A percentile compares a stretch with the other conserved stretches of the same genome.
phyloP scores from a whole-genome alignment of 768 basidiomycete species.

The Pluteus cervinus region DNA sequence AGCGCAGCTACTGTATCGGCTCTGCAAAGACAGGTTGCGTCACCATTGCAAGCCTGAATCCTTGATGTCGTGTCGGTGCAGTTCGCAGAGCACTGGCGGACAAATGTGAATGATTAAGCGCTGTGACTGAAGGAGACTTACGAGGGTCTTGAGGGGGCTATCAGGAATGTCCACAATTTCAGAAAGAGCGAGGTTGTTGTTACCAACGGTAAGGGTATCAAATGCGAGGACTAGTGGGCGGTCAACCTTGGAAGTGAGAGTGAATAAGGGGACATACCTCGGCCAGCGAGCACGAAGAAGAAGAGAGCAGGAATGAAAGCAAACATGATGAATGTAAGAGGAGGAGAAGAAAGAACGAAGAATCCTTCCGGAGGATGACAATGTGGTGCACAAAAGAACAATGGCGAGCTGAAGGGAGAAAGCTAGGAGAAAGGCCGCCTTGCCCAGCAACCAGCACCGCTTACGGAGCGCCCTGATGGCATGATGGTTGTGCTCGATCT shows the following conservation, averaged over 20 bases:
- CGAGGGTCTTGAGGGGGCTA: slow-evolving; percentile 19
- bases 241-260: not conserved
- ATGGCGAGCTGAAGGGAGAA: not conserved
- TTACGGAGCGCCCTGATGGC: not conserved
- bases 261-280: slow-evolving; percentile 35
- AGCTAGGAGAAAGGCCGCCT: not conserved
- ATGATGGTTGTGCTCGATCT: not conserved
- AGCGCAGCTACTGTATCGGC: slow-evolving; percentile 34
- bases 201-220: slow-evolving; percentile 43
- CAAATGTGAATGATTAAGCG: not conserved
- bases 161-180: slow-evolving; percentile 39
- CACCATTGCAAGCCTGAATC: slow-evolving; percentile 36
- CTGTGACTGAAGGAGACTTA: slow-evolving; percentile 12
- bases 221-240: slow-evolving; percentile 26
- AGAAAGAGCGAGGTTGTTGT: slow-evolving; percentile 28
- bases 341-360: slow-evolving; percentile 7
- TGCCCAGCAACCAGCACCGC: not conserved
- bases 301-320: slow-evolving; percentile 26
- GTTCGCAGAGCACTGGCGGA: slow-evolving; percentile 26
- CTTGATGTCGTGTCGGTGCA: slow-evolving; percentile 20
- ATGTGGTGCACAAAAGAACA: slow-evolving; percentile 10
- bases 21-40: slow-evolving; percentile 52
- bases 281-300: slow-evolving; percentile 45
- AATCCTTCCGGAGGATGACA: slow-evolving; percentile 21
- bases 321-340: slow-evolving; percentile 18